Evolutionary conservation across 2,329 filamentous ascomycete genomes (phyloP).

Genomic region (Podosphaera xanthii): DNA sequence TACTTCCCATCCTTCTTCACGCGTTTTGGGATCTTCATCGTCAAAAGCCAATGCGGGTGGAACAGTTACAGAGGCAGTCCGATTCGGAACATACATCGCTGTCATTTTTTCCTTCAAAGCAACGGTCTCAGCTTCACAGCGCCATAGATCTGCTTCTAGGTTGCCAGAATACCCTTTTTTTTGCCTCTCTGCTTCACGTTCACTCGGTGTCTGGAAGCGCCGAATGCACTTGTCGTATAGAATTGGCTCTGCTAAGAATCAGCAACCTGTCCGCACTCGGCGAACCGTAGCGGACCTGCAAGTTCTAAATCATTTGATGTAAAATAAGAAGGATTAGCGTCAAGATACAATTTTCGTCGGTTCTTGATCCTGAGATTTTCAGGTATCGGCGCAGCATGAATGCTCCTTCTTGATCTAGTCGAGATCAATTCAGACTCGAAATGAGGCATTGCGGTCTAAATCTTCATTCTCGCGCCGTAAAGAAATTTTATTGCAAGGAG

Average conservation of each 20-base stretch:
- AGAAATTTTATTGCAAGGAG: too few relatives aligned
- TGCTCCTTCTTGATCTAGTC: too few relatives aligned
- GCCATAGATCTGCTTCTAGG: slow-evolving; percentile 17
- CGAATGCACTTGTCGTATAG: slow-evolving; percentile 17
- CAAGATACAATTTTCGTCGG: slow-evolving; percentile 16
- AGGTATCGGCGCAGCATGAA: too few relatives aligned
- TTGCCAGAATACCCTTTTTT: slow-evolving; percentile 17
- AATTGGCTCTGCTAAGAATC: slow-evolving; percentile 14
- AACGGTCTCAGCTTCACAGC: slow-evolving; percentile 15
- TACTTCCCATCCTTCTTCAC: slow-evolving; percentile 15
- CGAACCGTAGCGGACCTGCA: slow-evolving; percentile 9
- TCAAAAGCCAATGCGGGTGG: slow-evolving; percentile 11
- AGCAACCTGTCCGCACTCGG: slow-evolving; percentile 2
- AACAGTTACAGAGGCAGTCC: slow-evolving; percentile 12
- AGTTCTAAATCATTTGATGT: slow-evolving; percentile 16
- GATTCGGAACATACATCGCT: slow-evolving; percentile 8
- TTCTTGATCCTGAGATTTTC: slow-evolving; percentile 15
- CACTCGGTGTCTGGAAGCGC: slow-evolving; percentile 15
- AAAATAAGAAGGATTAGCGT: slow-evolving; percentile 17
- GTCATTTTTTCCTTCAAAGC: slow-evolving; percentile 9
- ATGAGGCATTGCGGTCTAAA: too few relatives aligned
- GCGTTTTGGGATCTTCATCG: slow-evolving; percentile 14
- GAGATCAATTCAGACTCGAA: too few relatives aligned
- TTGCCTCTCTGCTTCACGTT: slow-evolving; percentile 17
- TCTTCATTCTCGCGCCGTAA: too few relatives aligned